These are phyloP conservation scores for Arthroderma sp. DNA, from an alignment of 2,329 filamentous ascomycete genomes.

Conservation along the genomic window DNA sequence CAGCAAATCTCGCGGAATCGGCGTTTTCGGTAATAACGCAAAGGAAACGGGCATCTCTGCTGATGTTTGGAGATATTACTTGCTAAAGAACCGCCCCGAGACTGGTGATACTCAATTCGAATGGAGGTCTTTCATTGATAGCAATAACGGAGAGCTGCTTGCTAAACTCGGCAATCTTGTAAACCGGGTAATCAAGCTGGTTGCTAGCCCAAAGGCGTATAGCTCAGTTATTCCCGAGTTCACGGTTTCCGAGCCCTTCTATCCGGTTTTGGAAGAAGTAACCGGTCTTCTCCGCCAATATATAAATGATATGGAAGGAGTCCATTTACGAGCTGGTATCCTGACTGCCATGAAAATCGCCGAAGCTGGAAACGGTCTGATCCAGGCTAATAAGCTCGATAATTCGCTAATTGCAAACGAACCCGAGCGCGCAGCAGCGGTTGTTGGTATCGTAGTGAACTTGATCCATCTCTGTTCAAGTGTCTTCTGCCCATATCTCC, in stretches of 20 bases:
- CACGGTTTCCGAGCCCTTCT: conserved; percentile 31
- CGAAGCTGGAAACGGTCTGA: conserved; percentile 47
- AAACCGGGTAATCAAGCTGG: conserved; percentile 38
- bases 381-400: conserved; percentile 51
- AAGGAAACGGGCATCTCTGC: conserved; percentile 65
- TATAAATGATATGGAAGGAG: conserved; percentile 46
- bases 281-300: conserved; percentile 46
- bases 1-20: conserved; percentile 68
- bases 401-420: conserved; percentile 49
- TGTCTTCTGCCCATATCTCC: conserved; percentile 74
- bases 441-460: conserved; percentile 70
- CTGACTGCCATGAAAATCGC: conserved; percentile 45
- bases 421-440: conserved; percentile 47
- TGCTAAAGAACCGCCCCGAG: conserved; percentile 66
- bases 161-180: conserved; percentile 56
- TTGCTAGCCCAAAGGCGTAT: conserved; percentile 56
- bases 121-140: conserved; percentile 62
- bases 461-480: conserved; percentile 70
- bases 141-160: conserved; percentile 69
- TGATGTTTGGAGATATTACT: conserved; percentile 75
- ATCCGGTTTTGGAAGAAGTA: conserved; percentile 34
- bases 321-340: conserved; percentile 48
- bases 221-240: conserved; percentile 52
- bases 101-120: conserved; percentile 70
- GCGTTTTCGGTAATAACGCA: conserved; percentile 73